Percentiles rank a stretch among this genome's conserved stretches.
These are phyloP conservation scores for Scheffersomyces stambukii DNA, from an alignment of 1,139 yeast species.

Conservation along the genomic window DNA sequence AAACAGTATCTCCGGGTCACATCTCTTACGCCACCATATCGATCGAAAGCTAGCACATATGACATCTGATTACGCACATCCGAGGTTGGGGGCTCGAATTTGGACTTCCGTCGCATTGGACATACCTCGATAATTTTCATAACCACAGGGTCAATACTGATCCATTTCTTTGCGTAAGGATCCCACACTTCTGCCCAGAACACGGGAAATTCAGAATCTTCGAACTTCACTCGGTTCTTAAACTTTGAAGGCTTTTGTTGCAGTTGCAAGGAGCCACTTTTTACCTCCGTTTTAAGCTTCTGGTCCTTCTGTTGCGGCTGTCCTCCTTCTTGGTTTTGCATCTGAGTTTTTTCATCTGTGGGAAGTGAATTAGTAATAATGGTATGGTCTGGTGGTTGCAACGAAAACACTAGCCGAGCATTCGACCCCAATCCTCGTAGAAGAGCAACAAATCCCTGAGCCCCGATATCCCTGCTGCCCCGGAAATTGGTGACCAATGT, in stretches of 20 bases:
- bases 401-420: constrained; percentile 71
- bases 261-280: background rate
- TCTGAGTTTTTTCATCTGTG: constrained; percentile 1
- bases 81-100: constrained; percentile 71
- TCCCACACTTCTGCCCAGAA: constrained; percentile 98
- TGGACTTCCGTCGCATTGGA: constrained; percentile 54
- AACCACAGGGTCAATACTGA: constrained; percentile 79
- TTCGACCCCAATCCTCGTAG: constrained; percentile 67
- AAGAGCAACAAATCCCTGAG: constrained; percentile 82
- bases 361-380: constrained; percentile 11
- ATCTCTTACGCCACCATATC: constrained; percentile 63
- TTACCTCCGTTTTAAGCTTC: no score
- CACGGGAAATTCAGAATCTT: constrained; percentile 54
- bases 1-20: constrained; percentile 80
- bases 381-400: constrained; percentile 89
- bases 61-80: constrained; percentile 58
- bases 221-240: constrained; percentile 6
- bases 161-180: constrained; percentile 64
- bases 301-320: constrained; percentile 6
- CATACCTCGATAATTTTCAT: constrained; percentile 59
- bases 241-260: constrained; percentile 11
- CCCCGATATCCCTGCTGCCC: constrained; percentile 79
- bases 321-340: constrained; percentile 3
- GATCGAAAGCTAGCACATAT: constrained; percentile 77
- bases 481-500: constrained; percentile 37